Evolutionary conservation across 2,329 filamentous ascomycete genomes (phyloP).

Genomic region (Zymoseptoria passerinii): DNA sequence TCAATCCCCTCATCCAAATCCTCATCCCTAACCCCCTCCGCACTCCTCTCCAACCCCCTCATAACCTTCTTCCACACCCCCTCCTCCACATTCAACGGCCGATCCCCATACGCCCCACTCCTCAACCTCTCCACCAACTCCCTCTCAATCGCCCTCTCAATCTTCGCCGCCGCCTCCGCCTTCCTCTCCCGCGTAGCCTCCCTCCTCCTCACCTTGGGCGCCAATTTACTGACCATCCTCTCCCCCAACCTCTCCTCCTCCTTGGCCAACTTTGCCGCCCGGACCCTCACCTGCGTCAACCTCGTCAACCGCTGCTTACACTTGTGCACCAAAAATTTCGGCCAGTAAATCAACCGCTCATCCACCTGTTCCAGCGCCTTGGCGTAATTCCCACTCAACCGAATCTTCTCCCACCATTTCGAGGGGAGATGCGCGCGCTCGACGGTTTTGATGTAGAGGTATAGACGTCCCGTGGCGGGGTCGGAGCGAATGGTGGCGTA

Average conservation of each 20-base stretch:
- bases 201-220: constrained; percentile 67
- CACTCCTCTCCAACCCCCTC: constrained; percentile 76
- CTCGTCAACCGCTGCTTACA: constrained; percentile 93
- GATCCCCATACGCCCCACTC: constrained; percentile 88
- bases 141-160: constrained; percentile 90
- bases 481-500: constrained; percentile 88
- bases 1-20: constrained; percentile 83
- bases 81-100: constrained; percentile 91
- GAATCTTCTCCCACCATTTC: constrained; percentile 91
- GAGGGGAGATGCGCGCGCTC: constrained; percentile 81
- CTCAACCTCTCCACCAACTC: constrained; percentile 86
- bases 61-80: constrained; percentile 96
- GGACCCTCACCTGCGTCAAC: constrained; percentile 81
- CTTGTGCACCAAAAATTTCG: constrained; percentile 87
- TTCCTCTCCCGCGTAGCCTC: constrained; percentile 44
- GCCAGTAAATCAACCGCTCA: constrained; percentile 80
- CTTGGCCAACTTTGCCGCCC: constrained; percentile 66
- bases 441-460: constrained; percentile 94
- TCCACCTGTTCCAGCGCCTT: constrained; percentile 85
- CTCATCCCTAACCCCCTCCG: constrained; percentile 73
- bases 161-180: constrained; percentile 61
- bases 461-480: constrained; percentile 70
- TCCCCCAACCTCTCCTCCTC: constrained; percentile 88
- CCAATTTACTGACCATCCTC: constrained; percentile 76
- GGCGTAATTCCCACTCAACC: constrained; percentile 81